Conservation (phyloP, 2,329 filamentous ascomycete genomes). For the Fusarium nanum region DNA sequence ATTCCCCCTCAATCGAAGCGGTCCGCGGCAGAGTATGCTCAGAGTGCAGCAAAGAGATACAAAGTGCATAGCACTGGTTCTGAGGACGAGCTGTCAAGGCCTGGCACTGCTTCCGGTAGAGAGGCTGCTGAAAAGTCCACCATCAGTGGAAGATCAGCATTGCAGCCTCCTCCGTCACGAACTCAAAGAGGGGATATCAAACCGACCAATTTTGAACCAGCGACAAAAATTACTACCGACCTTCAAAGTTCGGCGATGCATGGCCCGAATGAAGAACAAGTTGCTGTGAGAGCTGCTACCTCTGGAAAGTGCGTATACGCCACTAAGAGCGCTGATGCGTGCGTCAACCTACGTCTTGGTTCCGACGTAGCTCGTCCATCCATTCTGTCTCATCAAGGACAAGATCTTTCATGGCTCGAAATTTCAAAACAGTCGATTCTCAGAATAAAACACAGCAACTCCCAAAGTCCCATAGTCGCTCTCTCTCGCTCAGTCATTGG, state of each 20-base stretch:
- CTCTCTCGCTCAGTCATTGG: slow-evolving; percentile 39
- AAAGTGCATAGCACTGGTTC: slow-evolving; percentile 23
- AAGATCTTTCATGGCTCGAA: slow-evolving; percentile 38
- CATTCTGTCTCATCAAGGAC: not conserved
- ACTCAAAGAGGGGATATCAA: slow-evolving; percentile 46
- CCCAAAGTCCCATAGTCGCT: slow-evolving; percentile 31
- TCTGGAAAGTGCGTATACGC: slow-evolving; percentile 33
- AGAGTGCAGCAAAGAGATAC: slow-evolving; percentile 23
- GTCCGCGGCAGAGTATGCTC: slow-evolving; percentile 11
- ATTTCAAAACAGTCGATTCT: slow-evolving; percentile 31
- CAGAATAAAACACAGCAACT: slow-evolving; percentile 25
- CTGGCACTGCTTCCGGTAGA: not conserved
- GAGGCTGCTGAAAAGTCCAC: slow-evolving; percentile 10
- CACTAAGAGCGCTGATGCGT: not conserved
- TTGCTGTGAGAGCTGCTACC: slow-evolving; percentile 43
- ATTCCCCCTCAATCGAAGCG: slow-evolving; percentile 17
- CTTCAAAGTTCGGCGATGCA: not conserved
- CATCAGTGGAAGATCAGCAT: slow-evolving; percentile 29
- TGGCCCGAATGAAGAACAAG: not conserved
- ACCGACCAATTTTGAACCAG: slow-evolving; percentile 35
- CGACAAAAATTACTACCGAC: not conserved
- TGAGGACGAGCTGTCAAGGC: slow-evolving; percentile 48
- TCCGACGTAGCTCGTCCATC: slow-evolving; percentile 4
- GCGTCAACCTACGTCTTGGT: slow-evolving; percentile 18
- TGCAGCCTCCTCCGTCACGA: slow-evolving; percentile 3